Base-by-base conservation (phyloP, 352 stramenopile genomes). In the Phytophthora pini region DNA sequence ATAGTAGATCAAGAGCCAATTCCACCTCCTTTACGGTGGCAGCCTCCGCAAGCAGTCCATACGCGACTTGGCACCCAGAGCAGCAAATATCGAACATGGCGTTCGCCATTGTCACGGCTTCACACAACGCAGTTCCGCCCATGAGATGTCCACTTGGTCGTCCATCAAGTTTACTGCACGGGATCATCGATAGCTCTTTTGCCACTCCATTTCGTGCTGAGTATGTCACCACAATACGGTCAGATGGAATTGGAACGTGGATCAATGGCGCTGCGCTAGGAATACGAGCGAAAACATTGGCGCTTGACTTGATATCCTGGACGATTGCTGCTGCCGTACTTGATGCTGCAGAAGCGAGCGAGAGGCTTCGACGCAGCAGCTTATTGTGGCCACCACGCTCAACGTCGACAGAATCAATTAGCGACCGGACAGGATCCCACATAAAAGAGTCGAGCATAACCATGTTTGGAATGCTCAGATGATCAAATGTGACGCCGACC, bases 331-430 rank as follows among this genome's bases (percentile, higher is more conserved):
- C 82, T 4, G 82, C 82, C 29, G 84, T 74, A 38, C 77, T 79
- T 12, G 84, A 90, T 10, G 84, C 81, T 22, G 82, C 79, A 0
- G 81, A 89, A 29, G 79, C 77, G 13, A 90, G 57, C 7, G 84
- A 85, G 24, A 90, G 46, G 52, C 80, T 88, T 60, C 70, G 15
- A 80, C 56, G 38, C 80, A 80, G 24, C 64, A 89, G 65, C 65
- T 92, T 68, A 70, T 74, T 61, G 56, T 72, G 31, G 49, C 78
- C 38, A 17, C 54, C 61, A 47, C 78, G 70, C 31, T 90, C 83
- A 10, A 82, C 71, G 70, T 92, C 83, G 20, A 92, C 83, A 0
- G 81, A 90, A 45, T 92, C 77, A 45, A 92, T 88, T 24, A 92
- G 56, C 15, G 73, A 80, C 5, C 80, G 77, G 40, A 92, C 79